Evolutionary conservation across 306 rosid genomes (phyloP).

Genomic region (Crataegus laevigata): DNA sequence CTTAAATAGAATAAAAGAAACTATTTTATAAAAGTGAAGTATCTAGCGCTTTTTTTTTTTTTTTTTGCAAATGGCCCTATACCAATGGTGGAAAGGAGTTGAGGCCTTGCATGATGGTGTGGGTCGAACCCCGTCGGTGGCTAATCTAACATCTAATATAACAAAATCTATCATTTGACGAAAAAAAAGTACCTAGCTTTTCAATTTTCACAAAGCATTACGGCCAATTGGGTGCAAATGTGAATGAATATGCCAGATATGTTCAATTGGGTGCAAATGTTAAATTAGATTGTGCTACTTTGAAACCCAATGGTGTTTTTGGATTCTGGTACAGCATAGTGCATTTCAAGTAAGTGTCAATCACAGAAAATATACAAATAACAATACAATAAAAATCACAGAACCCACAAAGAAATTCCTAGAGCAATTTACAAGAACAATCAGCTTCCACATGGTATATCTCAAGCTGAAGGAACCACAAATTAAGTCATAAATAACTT

Average conservation of each 20-base stretch:
- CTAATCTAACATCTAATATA: no score
- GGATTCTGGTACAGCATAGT: neutral
- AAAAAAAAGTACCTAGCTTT: neutral
- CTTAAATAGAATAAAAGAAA: neutral
- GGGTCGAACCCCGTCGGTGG: no score
- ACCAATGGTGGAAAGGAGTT: no score
- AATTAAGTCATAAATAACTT: neutral
- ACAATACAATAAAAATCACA: neutral
- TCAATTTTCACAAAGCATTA: neutral
- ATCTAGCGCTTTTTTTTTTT: neutral
- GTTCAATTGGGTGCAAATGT: neutral
- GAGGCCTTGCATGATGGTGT: no score
- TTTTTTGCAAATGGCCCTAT: no score
- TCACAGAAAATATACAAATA: neutral
- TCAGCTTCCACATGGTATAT: neutral
- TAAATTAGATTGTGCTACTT: neutral
- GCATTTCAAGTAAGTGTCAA: neutral
- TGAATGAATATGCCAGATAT: neutral
- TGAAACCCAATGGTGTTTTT: neutral
- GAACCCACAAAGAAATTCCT: neutral
- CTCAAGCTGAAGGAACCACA: neutral
- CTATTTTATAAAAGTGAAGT: neutral
- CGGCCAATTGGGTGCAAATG: neutral
- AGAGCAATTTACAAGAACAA: neutral
- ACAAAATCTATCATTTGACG: no score